Conservation (phyloP, 306 rosid species). For the Casuarina cunninghamiana region DNA sequence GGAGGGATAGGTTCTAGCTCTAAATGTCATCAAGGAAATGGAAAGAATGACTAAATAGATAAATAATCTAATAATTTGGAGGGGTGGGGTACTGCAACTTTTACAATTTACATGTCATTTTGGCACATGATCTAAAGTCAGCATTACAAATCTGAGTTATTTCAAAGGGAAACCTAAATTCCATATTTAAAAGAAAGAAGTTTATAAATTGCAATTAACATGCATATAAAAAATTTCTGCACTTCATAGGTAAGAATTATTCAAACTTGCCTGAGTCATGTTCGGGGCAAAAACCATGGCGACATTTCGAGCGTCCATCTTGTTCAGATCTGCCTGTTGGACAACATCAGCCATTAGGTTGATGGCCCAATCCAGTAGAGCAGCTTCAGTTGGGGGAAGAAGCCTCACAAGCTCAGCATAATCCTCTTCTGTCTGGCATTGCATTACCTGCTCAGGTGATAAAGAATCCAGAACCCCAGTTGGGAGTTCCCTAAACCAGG, state of each 20-base stretch:
- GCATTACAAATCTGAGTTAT: neutral
- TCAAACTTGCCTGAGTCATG: slow-evolving; percentile 80
- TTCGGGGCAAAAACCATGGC: slow-evolving; percentile 98
- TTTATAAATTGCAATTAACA: neutral
- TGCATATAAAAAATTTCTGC: neutral
- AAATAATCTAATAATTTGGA: neutral
- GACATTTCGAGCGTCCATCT: slow-evolving; percentile 83
- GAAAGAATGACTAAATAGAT: neutral
- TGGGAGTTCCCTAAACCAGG: slow-evolving; percentile 96
- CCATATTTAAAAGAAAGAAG: slow-evolving; percentile 5
- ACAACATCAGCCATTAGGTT: slow-evolving; percentile 95
- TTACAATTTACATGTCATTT: neutral
- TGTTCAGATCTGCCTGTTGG: slow-evolving; percentile 69
- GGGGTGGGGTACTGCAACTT: neutral
- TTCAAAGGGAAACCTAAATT: neutral
- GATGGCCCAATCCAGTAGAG: slow-evolving; percentile 88
- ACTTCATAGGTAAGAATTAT: neutral
- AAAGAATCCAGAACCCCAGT: slow-evolving; percentile 69
- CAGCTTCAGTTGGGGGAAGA: slow-evolving; percentile 71
- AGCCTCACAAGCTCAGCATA: slow-evolving; percentile 58
- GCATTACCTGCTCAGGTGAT: slow-evolving; percentile 73
- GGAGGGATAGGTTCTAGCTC: neutral
- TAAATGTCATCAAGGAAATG: neutral
- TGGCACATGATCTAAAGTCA: neutral
- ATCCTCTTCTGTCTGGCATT: slow-evolving; percentile 74